Percentiles rank a stretch among this genome's conserved stretches.
Conservation (phyloP, 2,329 filamentous ascomycete species). For the Zymoseptoria passerinii region DNA sequence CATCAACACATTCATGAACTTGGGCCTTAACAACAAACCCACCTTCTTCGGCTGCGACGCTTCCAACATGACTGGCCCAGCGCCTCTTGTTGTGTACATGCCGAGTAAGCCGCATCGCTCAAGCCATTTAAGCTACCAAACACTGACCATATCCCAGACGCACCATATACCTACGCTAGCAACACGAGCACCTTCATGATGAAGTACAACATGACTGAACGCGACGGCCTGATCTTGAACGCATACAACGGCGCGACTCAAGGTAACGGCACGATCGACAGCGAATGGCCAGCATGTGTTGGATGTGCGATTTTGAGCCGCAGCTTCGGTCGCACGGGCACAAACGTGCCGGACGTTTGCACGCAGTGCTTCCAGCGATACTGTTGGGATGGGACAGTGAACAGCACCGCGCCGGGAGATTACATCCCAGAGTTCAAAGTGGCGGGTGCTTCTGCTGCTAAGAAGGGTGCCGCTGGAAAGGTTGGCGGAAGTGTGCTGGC, state of each 20-base stretch:
- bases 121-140: constrained; percentile 47
- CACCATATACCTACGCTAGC: constrained; percentile 57
- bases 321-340: constrained; percentile 63
- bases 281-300: constrained; percentile 72
- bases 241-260: constrained; percentile 77
- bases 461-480: constrained; percentile 7
- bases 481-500: not conserved
- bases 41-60: constrained; percentile 69
- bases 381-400: constrained; percentile 82
- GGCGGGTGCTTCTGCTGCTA: constrained; percentile 1
- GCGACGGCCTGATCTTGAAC: constrained; percentile 76
- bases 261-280: constrained; percentile 68
- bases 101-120: constrained; percentile 47
- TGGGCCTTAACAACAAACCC: constrained; percentile 63
- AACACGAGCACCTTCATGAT: constrained; percentile 74
- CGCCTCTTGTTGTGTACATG: constrained; percentile 76
- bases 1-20: constrained; percentile 68
- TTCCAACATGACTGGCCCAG: constrained; percentile 50
- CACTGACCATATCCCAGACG: constrained; percentile 8
- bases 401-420: constrained; percentile 21
- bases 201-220: constrained; percentile 54
- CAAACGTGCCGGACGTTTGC: constrained; percentile 63
- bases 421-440: constrained; percentile 25
- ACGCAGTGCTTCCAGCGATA: constrained; percentile 67
- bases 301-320: constrained; percentile 78